Base-by-base conservation (phyloP, 2,329 filamentous ascomycete genomes). In the Elsinoe necatrix region DNA sequence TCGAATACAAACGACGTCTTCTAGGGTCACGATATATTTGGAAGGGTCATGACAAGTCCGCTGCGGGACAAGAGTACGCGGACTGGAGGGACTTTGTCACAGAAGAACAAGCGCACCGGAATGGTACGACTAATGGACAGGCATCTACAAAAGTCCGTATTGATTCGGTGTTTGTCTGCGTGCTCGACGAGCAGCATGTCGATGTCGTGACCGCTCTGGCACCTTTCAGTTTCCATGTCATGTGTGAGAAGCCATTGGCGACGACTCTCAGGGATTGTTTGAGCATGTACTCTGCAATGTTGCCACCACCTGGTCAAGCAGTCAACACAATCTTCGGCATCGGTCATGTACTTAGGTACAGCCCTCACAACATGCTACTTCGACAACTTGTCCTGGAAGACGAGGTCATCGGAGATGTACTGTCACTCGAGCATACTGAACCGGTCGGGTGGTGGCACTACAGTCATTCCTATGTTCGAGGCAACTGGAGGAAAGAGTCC, bases 361-460 rank as follows among this genome's bases (percentile, higher is more conserved):
- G 86, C 64, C 91, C 91, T 8, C 91, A 96, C 70, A 97, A 97
- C 68, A 86, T 89, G 70, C 74, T 92, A 57, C 77, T 98, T 25
- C 83, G 90, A 51, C 84, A 86, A 66, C 74, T 97, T 14, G 77
- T 97, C 4, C 78, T 90, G 1, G 79, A 86, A 61, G 82, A 95
- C 54, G 78, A 79, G 11, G 81, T 84, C 11, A 85, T 98, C 65
- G 93, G 93, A 5, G 87, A 96, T 56, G 77, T 96, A 27, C 75
- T 95, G 54, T 92, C 87, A 37, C 78, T 95, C 37, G 87, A 95
- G 61, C 93, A 97, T 71, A 93, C 89, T 0, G 93, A 97, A 69
- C 93, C 93, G 0, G 85, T 98, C 0, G 93, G 93, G 0, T 95
- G 87, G 84, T 97, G 90, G 89, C 93, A 97, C 69, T 97, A 95